Evolutionary conservation across 1,284 basidiomycete genomes (phyloP).

Genomic region (Apiotrichum akiyoshidainum): DNA sequence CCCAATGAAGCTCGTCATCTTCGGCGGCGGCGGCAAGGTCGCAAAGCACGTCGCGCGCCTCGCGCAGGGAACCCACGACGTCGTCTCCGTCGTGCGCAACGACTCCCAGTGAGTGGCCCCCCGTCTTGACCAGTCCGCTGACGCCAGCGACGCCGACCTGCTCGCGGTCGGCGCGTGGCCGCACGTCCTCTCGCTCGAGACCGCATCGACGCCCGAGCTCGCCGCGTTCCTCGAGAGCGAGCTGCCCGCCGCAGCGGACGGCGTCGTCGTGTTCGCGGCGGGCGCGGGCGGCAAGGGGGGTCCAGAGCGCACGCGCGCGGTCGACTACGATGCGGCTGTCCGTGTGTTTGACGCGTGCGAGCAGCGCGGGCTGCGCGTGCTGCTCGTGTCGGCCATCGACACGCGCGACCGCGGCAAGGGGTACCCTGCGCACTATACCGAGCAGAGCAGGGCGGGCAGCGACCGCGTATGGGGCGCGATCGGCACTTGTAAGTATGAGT

Average conservation of each 20-base stretch:
- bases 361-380: constrained; percentile 52
- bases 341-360: constrained; percentile 72
- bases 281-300: constrained; percentile 68
- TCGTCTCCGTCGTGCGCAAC: constrained; percentile 62
- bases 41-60: constrained; percentile 60
- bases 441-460: constrained; percentile 48
- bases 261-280: constrained; percentile 57
- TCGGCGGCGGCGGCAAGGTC: constrained; percentile 52
- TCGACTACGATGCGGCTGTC: constrained; percentile 68
- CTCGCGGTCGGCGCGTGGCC: constrained; percentile 55
- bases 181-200: constrained; percentile 62
- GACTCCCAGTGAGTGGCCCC: constrained; percentile 39
- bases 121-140: no score
- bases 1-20: constrained; percentile 36
- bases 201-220: constrained; percentile 56
- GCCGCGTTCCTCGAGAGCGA: constrained; percentile 55
- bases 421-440: constrained; percentile 57
- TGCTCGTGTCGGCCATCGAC: constrained; percentile 67
- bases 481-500: constrained; percentile 34
- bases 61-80: constrained; percentile 50
- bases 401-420: constrained; percentile 54
- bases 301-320: constrained; percentile 61
- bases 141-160: constrained; percentile 53
- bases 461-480: constrained; percentile 53
- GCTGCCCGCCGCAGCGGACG: constrained; percentile 55